These are phyloP conservation scores for Aschersonia sp. DNA, from an alignment of 2,329 filamentous ascomycete genomes.

Conservation along the genomic window DNA sequence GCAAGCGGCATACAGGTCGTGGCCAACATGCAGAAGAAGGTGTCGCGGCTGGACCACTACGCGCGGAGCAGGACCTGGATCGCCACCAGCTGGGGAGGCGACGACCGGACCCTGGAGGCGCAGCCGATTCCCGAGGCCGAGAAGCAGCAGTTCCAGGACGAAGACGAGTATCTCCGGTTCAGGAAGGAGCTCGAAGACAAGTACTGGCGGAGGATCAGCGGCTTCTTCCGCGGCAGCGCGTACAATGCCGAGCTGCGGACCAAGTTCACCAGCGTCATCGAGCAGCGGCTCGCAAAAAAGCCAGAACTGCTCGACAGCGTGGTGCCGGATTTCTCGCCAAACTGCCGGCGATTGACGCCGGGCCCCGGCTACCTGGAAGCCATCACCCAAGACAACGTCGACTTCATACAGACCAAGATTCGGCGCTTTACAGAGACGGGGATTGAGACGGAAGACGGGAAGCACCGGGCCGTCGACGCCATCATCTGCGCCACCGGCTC, in stretches of 20 bases:
- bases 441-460: conserved; percentile 45
- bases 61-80: conserved; percentile 54
- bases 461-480: conserved; percentile 42
- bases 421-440: conserved; percentile 41
- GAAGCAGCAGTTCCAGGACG: conserved; percentile 43
- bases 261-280: conserved; percentile 34
- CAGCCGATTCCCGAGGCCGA: conserved; percentile 41
- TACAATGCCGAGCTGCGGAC: conserved; percentile 32
- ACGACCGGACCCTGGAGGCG: conserved; percentile 38
- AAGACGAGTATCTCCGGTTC: conserved; percentile 43
- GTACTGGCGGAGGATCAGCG: conserved; percentile 45
- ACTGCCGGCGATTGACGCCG: conserved; percentile 50
- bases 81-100: conserved; percentile 43
- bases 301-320: conserved; percentile 40
- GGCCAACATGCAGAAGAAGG: conserved; percentile 33
- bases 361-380: conserved; percentile 56
- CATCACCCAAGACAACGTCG: conserved; percentile 45
- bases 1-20: conserved; percentile 45
- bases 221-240: conserved; percentile 37
- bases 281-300: conserved; percentile 33
- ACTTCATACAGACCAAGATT: conserved; percentile 43
- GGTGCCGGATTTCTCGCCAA: conserved; percentile 47
- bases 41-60: conserved; percentile 45
- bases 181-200: conserved; percentile 42
- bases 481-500: conserved; percentile 57